These are phyloP conservation scores for Heliocybe sulcata DNA, from an alignment of 1,284 basidiomycete species.

Conservation along the genomic window DNA sequence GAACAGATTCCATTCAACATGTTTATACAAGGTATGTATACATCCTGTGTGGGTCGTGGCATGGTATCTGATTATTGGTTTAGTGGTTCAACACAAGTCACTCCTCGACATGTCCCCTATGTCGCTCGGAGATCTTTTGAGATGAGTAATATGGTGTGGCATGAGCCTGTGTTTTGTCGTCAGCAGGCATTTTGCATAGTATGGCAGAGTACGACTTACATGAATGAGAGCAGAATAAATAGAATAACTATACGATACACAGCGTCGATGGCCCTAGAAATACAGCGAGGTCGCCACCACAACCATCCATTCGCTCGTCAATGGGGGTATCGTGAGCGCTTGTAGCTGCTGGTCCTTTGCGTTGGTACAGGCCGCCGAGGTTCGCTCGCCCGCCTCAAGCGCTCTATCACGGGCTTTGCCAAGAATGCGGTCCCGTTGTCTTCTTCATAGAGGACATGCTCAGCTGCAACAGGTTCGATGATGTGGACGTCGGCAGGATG, in stretches of 20 bases:
- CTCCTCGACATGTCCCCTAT: constrained; percentile 87
- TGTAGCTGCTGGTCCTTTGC: background rate
- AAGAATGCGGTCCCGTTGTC: constrained; percentile 59
- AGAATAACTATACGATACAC: background rate
- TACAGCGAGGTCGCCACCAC: background rate
- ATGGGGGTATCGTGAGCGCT: background rate
- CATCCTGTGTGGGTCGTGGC: background rate
- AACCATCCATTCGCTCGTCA: background rate
- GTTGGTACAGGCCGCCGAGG: background rate
- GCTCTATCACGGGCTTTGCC: constrained; percentile 47
- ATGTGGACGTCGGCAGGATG: constrained; percentile 48
- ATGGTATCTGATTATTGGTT: constrained; percentile 7
- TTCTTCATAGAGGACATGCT: constrained; percentile 46
- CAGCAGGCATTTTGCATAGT: background rate
- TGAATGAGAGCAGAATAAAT: background rate
- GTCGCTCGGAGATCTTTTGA: constrained; percentile 71
- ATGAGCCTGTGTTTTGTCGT: background rate
- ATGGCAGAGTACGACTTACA: background rate
- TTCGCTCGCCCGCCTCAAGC: constrained; percentile 19
- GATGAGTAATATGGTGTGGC: too few relatives aligned
- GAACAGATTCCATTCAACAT: constrained; percentile 91
- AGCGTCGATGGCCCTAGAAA: background rate
- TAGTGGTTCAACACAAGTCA: constrained; percentile 93
- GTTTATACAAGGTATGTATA: constrained; percentile 74
- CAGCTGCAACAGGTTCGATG: constrained; percentile 44